phyloP scores from a whole-genome alignment of 139 green algal genomes.

The Zygnema circumcarinatum region DNA sequence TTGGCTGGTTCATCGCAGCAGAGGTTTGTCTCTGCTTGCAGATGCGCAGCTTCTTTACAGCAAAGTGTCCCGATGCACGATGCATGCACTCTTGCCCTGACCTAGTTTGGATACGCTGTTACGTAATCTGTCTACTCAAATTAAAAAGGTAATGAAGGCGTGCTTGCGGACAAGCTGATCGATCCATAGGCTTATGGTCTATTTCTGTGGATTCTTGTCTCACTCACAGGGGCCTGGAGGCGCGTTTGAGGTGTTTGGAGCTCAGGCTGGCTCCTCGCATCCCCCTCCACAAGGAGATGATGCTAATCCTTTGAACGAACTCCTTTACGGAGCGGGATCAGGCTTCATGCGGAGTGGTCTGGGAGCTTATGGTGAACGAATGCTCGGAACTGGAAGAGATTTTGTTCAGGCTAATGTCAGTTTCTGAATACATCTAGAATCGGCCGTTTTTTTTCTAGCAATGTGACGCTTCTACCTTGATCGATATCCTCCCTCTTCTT shows the following conservation, averaged over 20 bases:
- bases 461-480: too few relatives aligned
- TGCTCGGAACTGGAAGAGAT: constrained; percentile 37
- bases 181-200: too few relatives aligned
- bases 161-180: too few relatives aligned
- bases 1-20: not conserved
- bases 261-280: not conserved
- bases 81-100: too few relatives aligned
- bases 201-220: not conserved
- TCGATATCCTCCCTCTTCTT: too few relatives aligned
- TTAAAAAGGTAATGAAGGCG: too few relatives aligned
- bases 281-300: not conserved
- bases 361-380: constrained; percentile 53
- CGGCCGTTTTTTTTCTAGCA: too few relatives aligned
- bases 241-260: constrained; percentile 34
- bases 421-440: not conserved
- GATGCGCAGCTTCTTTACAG: too few relatives aligned
- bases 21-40: not conserved
- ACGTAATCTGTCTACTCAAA: too few relatives aligned
- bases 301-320: constrained; percentile 42
- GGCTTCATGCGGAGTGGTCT: constrained; percentile 49
- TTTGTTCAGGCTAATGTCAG: constrained; percentile 60
- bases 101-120: too few relatives aligned
- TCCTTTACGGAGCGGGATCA: constrained; percentile 50
- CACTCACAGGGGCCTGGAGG: constrained; percentile 30
- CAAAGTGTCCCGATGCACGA: too few relatives aligned